phyloP scores from a whole-genome alignment of 2,329 filamentous ascomycete genomes.

The Aspergillus brunneoviolaceus region DNA sequence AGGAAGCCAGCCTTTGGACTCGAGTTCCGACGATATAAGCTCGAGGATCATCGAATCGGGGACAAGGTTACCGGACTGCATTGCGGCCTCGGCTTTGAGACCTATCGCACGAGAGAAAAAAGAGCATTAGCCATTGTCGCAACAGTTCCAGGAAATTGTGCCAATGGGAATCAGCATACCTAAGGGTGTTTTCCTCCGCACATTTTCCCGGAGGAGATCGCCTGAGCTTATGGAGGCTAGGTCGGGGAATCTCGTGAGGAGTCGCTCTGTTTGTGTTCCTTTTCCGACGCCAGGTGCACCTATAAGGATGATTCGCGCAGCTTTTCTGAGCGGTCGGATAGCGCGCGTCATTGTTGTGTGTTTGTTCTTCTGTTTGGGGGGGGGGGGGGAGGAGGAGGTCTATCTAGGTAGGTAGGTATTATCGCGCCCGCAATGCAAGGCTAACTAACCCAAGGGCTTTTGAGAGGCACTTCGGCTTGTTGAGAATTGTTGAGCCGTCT shows the following conservation, averaged over 20 bases:
- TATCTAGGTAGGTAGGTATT: background rate
- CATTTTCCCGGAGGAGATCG: conserved; percentile 88
- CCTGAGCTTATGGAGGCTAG: conserved; percentile 90
- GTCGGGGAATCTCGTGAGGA: conserved; percentile 83
- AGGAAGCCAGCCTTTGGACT: conserved; percentile 77
- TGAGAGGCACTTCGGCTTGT: background rate
- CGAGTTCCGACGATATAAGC: conserved; percentile 87
- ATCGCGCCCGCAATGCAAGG: background rate
- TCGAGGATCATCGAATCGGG: conserved; percentile 88
- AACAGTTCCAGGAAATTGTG: background rate
- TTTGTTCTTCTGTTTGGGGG: background rate
- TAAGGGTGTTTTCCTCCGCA: conserved; percentile 80
- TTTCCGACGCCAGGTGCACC: conserved; percentile 97
- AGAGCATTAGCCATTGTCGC: background rate
- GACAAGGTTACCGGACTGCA: conserved; percentile 86
- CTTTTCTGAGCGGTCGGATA: conserved; percentile 64
- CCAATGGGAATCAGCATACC: conserved; percentile 53
- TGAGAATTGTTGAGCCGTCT: background rate
- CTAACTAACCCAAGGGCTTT: background rate
- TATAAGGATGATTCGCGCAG: conserved; percentile 89
- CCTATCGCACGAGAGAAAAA: conserved; percentile 53
- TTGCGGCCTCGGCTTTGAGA: conserved; percentile 83
- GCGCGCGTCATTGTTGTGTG: conserved; percentile 30
- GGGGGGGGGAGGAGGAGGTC: background rate
- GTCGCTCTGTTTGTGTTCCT: conserved; percentile 87